Evolutionary conservation across 345 rosid species (phyloP), one percentile per base, ranked within the genome.

Genomic region (Camelina laxa): DNA sequence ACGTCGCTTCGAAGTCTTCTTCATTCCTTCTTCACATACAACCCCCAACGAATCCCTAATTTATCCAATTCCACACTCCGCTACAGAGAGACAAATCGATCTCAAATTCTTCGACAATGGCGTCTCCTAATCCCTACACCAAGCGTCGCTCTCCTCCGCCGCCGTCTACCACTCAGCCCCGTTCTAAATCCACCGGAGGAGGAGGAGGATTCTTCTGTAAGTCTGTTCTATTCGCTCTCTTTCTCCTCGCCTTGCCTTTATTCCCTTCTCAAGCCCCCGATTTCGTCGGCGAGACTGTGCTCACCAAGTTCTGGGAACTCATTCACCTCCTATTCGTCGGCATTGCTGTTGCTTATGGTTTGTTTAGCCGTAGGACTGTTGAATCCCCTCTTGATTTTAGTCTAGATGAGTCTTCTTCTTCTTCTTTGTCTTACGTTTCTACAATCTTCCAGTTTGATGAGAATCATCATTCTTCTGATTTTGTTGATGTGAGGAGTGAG

Each of bases 211-310:
- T 82, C 72, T 73, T 89, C 53, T 63, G 84, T 84, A 91, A 88
- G 85, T 84, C 75, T 75, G 21, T 91, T 30, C 10, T 87, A 7
- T 65, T 87, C 51, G 77, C 75, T 21, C 24, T 88, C 48, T 83
- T 88, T 81, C 87, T 94, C 70, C 15, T 91, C 55, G 88, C 89
- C 11, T 80, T 91, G 64, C 95, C 93, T 0, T 31, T 86, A 30
- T 91, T 93, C 73, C 97, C 96, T 70, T 87, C 97, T 0, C 88
- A 83, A 62, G 87, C 95, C 79, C 96, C 97, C 21, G 87, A 80
- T 38, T 86, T 91, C 79, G 44, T 93, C 60, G 81, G 72, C 19
- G 85, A 81, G 61, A 82, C 85, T 3, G 4, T 85, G 2, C 27
- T 88, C 39, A 82, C 83, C 65, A 81, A 84, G 81, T 87, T 88